These are phyloP conservation scores for Gloeophyllum trabeum DNA, from an alignment of 768 basidiomycete species.

Conservation along the genomic window DNA sequence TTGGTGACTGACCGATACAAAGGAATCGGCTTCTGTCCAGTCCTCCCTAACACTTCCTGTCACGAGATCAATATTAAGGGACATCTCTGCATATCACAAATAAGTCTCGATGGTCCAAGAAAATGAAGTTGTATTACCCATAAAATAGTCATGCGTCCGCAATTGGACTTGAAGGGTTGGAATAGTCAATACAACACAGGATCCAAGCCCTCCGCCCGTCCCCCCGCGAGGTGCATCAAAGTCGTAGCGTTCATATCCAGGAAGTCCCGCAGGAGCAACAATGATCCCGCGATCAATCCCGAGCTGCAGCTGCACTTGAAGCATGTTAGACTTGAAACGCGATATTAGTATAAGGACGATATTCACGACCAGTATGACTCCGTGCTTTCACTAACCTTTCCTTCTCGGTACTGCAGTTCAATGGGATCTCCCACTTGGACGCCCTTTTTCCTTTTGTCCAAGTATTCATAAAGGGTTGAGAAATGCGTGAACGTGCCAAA, in stretches of 20 bases:
- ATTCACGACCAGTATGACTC: neutral
- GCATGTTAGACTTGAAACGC: constrained; percentile 57
- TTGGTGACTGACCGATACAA: constrained; percentile 11
- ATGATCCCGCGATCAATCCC: constrained; percentile 39
- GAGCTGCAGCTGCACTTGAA: constrained; percentile 63
- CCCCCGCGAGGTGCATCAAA: too few relatives aligned
- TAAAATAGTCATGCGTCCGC: constrained; percentile 75
- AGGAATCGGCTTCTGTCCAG: constrained; percentile 31
- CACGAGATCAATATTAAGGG: constrained; percentile 58
- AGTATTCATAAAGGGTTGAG: constrained; percentile 77
- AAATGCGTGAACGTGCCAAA: constrained; percentile 92
- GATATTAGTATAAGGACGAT: neutral
- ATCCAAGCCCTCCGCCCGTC: too few relatives aligned
- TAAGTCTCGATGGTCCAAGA: constrained; percentile 2
- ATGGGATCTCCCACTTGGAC: constrained; percentile 74
- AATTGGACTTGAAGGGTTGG: constrained; percentile 70
- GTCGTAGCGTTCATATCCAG: constrained; percentile 38
- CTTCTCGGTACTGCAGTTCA: constrained; percentile 65
- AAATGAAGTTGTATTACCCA: constrained; percentile 45
- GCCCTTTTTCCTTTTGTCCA: constrained; percentile 50
- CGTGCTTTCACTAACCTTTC: constrained; percentile 37
- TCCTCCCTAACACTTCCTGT: constrained; percentile 36
- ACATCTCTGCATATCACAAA: constrained; percentile 45
- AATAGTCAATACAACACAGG: constrained; percentile 41
- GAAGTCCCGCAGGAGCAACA: constrained; percentile 54